These are phyloP conservation scores for Annulohypoxylon maeteangense DNA, from an alignment of 495 filamentous ascomycete species.

Conservation along the genomic window DNA sequence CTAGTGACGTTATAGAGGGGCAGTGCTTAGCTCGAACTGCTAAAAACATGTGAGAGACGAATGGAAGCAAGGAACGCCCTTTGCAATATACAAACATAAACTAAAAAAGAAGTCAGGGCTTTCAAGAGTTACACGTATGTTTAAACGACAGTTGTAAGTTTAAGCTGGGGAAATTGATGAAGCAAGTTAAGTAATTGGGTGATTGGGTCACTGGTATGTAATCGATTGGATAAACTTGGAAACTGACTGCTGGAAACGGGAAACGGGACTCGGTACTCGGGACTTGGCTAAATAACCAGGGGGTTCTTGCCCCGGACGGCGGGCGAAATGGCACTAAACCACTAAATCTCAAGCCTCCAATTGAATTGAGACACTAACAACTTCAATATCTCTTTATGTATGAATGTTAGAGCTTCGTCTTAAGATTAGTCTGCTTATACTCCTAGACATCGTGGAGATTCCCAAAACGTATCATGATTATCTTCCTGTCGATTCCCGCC, in stretches of 20 bases:
- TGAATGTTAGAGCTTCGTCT: no score
- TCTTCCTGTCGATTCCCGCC: no score
- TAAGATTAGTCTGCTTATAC: no score
- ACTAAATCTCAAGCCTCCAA: no score
- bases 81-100: neutral
- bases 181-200: neutral
- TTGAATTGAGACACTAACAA: no score
- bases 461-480: no score
- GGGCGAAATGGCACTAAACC: no score
- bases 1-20: slow-evolving; percentile 39
- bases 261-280: neutral
- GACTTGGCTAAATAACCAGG: neutral
- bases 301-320: neutral
- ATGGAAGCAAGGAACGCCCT: neutral
- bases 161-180: slow-evolving; percentile 2
- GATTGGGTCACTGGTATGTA: neutral
- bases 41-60: slow-evolving; percentile 18
- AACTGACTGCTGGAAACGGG: neutral
- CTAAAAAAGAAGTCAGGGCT: neutral
- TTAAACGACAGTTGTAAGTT: neutral
- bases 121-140: neutral
- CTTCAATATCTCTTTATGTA: no score
- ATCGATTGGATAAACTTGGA: neutral
- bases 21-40: slow-evolving; percentile 9
- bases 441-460: no score